Percentiles rank a stretch among this genome's conserved stretches.
These are phyloP conservation scores for Zymoseptoria crescenta DNA, from an alignment of 2,329 filamentous ascomycete genomes.

Conservation along the genomic window DNA sequence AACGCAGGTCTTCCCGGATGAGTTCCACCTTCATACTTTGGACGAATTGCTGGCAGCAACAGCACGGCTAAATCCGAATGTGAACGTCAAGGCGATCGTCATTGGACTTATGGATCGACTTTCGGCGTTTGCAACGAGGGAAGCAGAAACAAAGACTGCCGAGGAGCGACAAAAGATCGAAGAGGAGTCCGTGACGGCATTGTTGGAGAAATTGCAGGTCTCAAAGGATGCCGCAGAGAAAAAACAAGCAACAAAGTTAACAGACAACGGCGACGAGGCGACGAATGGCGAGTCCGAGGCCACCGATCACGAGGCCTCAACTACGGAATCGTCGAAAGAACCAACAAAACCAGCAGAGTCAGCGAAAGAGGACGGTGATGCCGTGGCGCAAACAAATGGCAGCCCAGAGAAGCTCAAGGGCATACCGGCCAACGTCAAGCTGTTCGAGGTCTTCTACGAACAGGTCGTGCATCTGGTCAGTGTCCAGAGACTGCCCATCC, in stretches of 20 bases:
- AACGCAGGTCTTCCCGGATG: conserved; percentile 96
- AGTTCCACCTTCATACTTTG: conserved; percentile 93
- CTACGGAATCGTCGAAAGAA: conserved; percentile 24
- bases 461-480: conserved; percentile 92
- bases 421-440: conserved; percentile 70
- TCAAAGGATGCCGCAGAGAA: conserved; percentile 46
- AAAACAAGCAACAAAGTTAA: conserved; percentile 11
- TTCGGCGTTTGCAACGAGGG: conserved; percentile 87
- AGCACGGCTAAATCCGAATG: conserved; percentile 85
- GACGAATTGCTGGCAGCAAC: conserved; percentile 93
- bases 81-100: conserved; percentile 96
- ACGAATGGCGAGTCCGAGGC: conserved; percentile 23
- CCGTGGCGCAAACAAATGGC: conserved; percentile 33
- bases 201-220: conserved; percentile 72
- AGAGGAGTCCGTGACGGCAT: conserved; percentile 68
- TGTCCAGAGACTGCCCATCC: conserved; percentile 81
- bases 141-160: conserved; percentile 62
- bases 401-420: conserved; percentile 42
- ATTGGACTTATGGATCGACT: conserved; percentile 96
- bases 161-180: conserved; percentile 71
- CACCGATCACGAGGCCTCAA: conserved; percentile 13
- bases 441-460: conserved; percentile 96
- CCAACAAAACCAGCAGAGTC: conserved; percentile 9
- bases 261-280: conserved; percentile 18
- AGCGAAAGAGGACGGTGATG: conserved; percentile 22